Conservation (phyloP, 345 rosid species). For the Dovyalis caffra region DNA sequence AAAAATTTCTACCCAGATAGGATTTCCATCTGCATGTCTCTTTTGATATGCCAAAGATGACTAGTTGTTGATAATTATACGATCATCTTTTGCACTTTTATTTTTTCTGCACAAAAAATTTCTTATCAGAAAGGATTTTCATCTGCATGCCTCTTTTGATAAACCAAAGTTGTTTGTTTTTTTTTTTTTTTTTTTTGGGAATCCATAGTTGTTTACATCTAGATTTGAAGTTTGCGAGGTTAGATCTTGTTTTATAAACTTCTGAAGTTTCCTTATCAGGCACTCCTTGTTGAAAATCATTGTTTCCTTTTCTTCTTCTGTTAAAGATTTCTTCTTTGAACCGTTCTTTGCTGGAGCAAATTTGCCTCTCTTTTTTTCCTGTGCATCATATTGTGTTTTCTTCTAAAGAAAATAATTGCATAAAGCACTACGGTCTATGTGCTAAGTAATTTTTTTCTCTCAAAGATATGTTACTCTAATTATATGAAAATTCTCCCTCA, state of each 20-base stretch:
- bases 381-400: neutral
- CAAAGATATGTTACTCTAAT: neutral
- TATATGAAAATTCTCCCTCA: neutral
- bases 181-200: neutral
- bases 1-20: too few relatives aligned
- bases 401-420: neutral
- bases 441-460: neutral
- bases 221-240: neutral
- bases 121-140: neutral
- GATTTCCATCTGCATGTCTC: too few relatives aligned
- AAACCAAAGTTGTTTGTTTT: too few relatives aligned
- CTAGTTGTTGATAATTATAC: too few relatives aligned
- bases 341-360: neutral
- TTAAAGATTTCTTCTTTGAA: neutral
- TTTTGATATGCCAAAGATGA: too few relatives aligned
- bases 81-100: too few relatives aligned
- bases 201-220: neutral
- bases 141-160: neutral
- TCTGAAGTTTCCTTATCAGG: neutral
- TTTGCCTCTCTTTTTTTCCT: neutral
- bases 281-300: neutral
- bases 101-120: too few relatives aligned
- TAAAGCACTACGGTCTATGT: neutral
- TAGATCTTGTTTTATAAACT: neutral
- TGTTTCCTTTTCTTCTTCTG: neutral